Conservation (phyloP, 192 early-diverging fungal species). For the Podila epigama region DNA sequence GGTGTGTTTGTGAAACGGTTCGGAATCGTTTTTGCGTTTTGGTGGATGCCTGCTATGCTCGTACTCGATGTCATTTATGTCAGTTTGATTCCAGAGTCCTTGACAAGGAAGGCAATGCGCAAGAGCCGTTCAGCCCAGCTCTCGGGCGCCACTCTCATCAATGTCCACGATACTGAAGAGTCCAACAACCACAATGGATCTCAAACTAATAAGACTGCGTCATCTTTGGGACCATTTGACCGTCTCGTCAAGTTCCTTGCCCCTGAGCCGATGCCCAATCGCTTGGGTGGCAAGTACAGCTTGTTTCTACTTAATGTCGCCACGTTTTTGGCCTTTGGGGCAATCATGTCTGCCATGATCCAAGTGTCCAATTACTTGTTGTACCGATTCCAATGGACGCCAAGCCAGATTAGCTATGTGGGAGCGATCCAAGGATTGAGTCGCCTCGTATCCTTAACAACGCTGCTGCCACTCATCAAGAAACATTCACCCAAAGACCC, state of each 20-base stretch:
- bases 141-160: not conserved
- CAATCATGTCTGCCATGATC: not conserved
- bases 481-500: not conserved
- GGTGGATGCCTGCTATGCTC: conserved; percentile 5
- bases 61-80: conserved; percentile 12
- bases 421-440: conserved; percentile 27
- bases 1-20: conserved; percentile 8
- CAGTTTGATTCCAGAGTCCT: conserved; percentile 25
- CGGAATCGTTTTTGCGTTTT: conserved; percentile 21
- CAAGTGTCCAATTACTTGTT: conserved; percentile 12
- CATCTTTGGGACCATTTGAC: not conserved
- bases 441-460: conserved; percentile 13
- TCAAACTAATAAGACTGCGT: not conserved
- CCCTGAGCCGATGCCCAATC: conserved; percentile 19
- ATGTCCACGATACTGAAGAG: not conserved
- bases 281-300: conserved; percentile 33
- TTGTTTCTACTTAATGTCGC: conserved; percentile 12
- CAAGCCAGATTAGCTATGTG: conserved; percentile 5
- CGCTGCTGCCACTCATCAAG: conserved; percentile 22
- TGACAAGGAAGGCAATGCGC: not conserved
- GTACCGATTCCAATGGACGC: conserved; percentile 24
- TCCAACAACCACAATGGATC: not conserved
- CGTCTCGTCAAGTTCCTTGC: not conserved
- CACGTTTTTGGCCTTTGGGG: conserved; percentile 12
- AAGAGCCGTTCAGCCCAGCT: not conserved